Conservation (phyloP, 2,329 filamentous ascomycete genomes). For the Penicillium capsulatum region DNA sequence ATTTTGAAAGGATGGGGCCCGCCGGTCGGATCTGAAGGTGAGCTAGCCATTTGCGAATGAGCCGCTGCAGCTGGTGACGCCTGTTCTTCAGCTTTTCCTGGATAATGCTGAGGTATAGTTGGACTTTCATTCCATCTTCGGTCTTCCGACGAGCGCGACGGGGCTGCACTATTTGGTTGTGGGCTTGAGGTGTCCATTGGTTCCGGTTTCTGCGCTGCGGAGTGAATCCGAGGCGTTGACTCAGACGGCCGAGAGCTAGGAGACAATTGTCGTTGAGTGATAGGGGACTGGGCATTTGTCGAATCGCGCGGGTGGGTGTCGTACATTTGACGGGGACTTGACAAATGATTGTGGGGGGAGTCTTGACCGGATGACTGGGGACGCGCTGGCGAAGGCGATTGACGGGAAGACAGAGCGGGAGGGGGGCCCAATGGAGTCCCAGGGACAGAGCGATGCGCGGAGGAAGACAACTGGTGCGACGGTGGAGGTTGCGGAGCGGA, state of each 20-base stretch:
- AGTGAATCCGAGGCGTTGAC: slow-evolving; percentile 30
- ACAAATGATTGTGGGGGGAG: slow-evolving; percentile 28
- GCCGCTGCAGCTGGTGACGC: slow-evolving; percentile 14
- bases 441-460: slow-evolving; percentile 43
- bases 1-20: slow-evolving; percentile 22
- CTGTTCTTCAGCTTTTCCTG: slow-evolving; percentile 15
- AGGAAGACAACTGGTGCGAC: slow-evolving; percentile 34
- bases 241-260: slow-evolving; percentile 40
- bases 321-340: slow-evolving; percentile 31
- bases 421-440: slow-evolving; percentile 49
- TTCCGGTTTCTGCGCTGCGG: slow-evolving; percentile 61
- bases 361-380: slow-evolving; percentile 39
- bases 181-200: slow-evolving; percentile 72
- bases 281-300: slow-evolving; percentile 29
- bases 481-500: slow-evolving; percentile 28
- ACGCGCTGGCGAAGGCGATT: slow-evolving; percentile 35
- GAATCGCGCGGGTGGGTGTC: slow-evolving; percentile 29
- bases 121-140: slow-evolving; percentile 27
- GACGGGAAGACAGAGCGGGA: slow-evolving; percentile 29
- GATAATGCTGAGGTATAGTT: slow-evolving; percentile 11
- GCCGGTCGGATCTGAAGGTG: slow-evolving; percentile 21
- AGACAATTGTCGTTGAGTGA: slow-evolving; percentile 24
- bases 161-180: slow-evolving; percentile 26
- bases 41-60: slow-evolving; percentile 27
- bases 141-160: slow-evolving; percentile 28